phyloP scores from a whole-genome alignment of 768 basidiomycete species.

The Strobilomyces echinocephalus region DNA sequence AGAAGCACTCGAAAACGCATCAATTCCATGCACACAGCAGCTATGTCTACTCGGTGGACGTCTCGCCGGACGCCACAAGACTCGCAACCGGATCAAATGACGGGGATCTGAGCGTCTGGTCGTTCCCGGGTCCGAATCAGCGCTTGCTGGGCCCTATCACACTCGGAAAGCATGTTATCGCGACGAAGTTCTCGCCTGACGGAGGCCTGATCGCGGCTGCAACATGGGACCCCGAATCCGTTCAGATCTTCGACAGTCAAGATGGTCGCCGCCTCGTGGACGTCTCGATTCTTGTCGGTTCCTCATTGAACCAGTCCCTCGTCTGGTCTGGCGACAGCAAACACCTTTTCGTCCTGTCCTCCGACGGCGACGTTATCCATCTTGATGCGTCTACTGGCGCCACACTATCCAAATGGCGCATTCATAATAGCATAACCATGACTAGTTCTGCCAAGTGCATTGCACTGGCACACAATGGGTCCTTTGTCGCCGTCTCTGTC shows the following conservation, averaged over 20 bases:
- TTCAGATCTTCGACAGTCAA: conserved; percentile 2
- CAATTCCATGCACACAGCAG: not conserved
- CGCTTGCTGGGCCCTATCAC: not conserved
- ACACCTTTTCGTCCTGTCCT: not conserved
- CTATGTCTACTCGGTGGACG: not conserved
- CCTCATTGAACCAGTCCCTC: not conserved
- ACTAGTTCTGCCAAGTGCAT: not conserved
- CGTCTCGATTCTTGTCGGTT: not conserved
- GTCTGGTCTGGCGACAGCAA: conserved; percentile 3
- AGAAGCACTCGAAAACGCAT: not conserved
- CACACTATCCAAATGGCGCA: not conserved
- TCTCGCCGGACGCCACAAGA: conserved; percentile 5
- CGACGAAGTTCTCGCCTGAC: conserved; percentile 9
- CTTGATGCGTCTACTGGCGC: not conserved
- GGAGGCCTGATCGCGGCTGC: not conserved
- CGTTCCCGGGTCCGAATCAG: not conserved
- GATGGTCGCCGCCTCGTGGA: not conserved
- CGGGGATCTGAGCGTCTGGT: conserved; percentile 3
- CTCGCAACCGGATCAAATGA: not conserved
- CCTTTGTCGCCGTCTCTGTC: not conserved
- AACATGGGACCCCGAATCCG: not conserved
- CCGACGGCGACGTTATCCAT: not conserved
- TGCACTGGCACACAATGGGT: not conserved
- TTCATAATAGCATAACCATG: not conserved
- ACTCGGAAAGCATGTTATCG: not conserved